Conservation (phyloP, 164 flowering plant genomes). For the Magnolia sinica region DNA sequence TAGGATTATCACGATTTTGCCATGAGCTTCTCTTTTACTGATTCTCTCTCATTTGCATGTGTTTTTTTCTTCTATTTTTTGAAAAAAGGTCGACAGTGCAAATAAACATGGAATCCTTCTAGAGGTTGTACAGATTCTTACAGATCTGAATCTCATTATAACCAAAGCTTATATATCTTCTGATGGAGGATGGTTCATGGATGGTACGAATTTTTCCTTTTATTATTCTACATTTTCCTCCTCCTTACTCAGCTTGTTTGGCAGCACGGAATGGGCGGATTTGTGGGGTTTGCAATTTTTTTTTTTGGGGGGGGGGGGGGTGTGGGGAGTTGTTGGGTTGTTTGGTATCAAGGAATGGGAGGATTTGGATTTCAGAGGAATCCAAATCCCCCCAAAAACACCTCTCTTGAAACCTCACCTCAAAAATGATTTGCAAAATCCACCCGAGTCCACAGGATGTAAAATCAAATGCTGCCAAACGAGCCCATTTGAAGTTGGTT, state of each 20-base stretch:
- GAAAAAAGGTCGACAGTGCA: conserved; percentile 82
- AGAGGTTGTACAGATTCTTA: conserved; percentile 85
- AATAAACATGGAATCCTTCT: conserved; percentile 79
- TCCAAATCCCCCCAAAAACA: too few species aligned
- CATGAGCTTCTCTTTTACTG: background rate
- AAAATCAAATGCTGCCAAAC: too few species aligned
- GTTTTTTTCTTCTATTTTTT: conserved; percentile 5
- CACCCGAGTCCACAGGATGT: too few species aligned
- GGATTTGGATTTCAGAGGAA: too few species aligned
- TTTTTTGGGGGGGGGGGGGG: too few species aligned
- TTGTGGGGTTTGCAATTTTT: background rate
- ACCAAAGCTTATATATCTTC: conserved; percentile 88
- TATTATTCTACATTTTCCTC: background rate
- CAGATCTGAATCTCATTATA: conserved; percentile 79
- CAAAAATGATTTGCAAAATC: too few species aligned
- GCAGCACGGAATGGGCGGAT: too few species aligned
- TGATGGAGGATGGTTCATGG: conserved; percentile 99
- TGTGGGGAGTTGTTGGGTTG: too few species aligned
- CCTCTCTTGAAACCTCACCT: too few species aligned
- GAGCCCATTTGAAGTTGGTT: background rate
- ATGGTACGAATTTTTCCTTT: conserved; percentile 49
- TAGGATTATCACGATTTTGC: background rate
- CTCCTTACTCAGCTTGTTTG: background rate
- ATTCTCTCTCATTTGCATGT: conserved; percentile 9
- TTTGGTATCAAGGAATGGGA: too few species aligned